Evolutionary conservation across 2,329 filamentous ascomycete species (phyloP), one percentile per base, ranked within the genome.

Genomic region (Claviceps sp.): DNA sequence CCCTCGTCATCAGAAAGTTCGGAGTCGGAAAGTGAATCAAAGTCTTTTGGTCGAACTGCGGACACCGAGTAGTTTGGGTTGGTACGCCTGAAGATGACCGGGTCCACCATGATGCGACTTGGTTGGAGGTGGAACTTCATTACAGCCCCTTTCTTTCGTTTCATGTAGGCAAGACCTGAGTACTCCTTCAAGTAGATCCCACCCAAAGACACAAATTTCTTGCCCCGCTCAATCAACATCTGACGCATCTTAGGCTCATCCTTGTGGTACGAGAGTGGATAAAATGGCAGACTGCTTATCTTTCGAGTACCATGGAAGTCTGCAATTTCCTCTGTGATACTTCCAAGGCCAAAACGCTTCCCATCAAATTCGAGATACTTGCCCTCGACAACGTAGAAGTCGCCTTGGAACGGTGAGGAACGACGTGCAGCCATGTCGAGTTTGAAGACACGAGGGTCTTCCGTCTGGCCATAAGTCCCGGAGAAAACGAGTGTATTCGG

Each of bases 361-460:
- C 89, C 90, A 59, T 95, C 88, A 55, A 88, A 95, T 61, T 95
- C 88, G 26, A 95, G 77, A 58, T 93, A 95, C 64, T 75, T 77
- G 22, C 84, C 88, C 57, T 91, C 85, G 14, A 95, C 75, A 57
- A 75, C 78, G 67, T 90, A 94, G 68, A 79, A 91, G 17, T 83
- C 77, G 4, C 86, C 86, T 56, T 81, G 82, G 61, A 86, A 76
- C 59, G 90, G 80, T 38, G 75, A 80, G 44, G 68, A 72, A 48
- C 86, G 82, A 57, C 87, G 86, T 59, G 82, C 82, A 0, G 85
- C 83, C 56, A 82, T 78, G 53, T 91, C 86, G 1, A 91, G 81
- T 64, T 86, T 89, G 75, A 94, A 91, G 9, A 85, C 85, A 16
- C 87, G 79, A 2, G 88, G 86, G 59, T 93, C 83, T 40, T 91